These are phyloP conservation scores for Ustilago sp. DNA, from an alignment of 1,284 basidiomycete genomes.

Conservation along the genomic window DNA sequence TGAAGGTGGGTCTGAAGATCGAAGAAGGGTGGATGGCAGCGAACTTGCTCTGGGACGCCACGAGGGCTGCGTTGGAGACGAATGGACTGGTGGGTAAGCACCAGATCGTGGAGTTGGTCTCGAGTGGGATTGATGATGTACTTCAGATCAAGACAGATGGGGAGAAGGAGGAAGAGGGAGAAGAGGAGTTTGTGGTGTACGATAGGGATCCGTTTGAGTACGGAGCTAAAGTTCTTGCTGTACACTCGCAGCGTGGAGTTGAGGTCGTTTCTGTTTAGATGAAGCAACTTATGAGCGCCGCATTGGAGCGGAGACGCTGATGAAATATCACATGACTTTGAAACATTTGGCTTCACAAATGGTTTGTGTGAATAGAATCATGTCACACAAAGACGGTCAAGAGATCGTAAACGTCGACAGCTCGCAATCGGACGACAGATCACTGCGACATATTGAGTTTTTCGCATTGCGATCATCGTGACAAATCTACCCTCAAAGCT, in stretches of 20 bases:
- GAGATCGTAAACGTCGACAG: no score
- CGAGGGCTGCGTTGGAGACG: conserved; percentile 53
- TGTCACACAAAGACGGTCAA: no score
- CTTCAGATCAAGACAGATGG: conserved; percentile 71
- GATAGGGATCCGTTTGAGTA: conserved; percentile 74
- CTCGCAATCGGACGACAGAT: no score
- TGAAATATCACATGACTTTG: no score
- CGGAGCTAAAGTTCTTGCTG: conserved; percentile 75
- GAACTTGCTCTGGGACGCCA: conserved; percentile 78
- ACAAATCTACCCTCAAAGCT: not conserved
- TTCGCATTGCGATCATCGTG: not conserved
- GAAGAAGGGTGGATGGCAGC: conserved; percentile 75
- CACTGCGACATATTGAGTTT: not conserved
- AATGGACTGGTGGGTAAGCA: conserved; percentile 71
- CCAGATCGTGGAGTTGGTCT: conserved; percentile 76
- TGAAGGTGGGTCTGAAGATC: conserved; percentile 81
- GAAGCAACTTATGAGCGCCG: not conserved
- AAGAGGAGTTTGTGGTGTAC: conserved; percentile 77
- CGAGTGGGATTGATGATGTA: conserved; percentile 76
- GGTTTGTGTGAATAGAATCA: no score
- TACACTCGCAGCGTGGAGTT: conserved; percentile 62
- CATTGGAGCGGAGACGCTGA: no score
- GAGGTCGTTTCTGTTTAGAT: conserved; percentile 44
- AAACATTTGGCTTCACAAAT: no score
- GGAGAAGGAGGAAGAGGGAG: conserved; percentile 9